phyloP scores from a whole-genome alignment of 2,329 filamentous ascomycete species.

The Colletotrichum chlorophyti region DNA sequence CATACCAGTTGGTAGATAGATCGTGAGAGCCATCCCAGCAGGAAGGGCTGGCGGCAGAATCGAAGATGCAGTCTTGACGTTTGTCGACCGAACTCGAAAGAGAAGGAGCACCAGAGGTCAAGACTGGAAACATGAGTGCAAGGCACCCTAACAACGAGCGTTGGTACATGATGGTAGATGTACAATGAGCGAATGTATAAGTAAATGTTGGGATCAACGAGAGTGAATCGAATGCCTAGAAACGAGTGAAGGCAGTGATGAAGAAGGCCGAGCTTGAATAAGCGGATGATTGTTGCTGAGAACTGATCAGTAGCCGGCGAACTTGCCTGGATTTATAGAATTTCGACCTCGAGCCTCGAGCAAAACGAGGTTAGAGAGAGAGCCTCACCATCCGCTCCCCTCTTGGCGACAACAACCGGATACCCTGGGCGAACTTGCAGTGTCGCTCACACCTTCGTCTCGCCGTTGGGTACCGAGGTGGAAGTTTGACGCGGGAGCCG shows the following conservation, averaged over 20 bases:
- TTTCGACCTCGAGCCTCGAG: constrained; percentile 1
- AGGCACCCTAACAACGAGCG: constrained; percentile 22
- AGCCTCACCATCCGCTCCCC: not conserved
- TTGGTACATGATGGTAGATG: constrained; percentile 18
- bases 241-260: constrained; percentile 14
- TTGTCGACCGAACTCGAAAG: constrained; percentile 5
- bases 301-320: not conserved
- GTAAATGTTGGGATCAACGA: not conserved
- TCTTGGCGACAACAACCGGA: not conserved
- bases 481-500: constrained; percentile 1
- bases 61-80: constrained; percentile 25
- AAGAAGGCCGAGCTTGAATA: constrained; percentile 12
- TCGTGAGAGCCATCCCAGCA: constrained; percentile 27
- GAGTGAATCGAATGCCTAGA: not conserved
- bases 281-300: constrained; percentile 15
- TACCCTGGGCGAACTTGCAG: not conserved
- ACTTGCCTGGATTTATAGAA: constrained; percentile 15
- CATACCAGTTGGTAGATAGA: constrained; percentile 27
- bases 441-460: constrained; percentile 1
- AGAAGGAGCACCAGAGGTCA: constrained; percentile 19
- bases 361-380: not conserved
- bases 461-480: constrained; percentile 5
- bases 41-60: constrained; percentile 24
- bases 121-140: constrained; percentile 20
- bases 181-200: constrained; percentile 12